phyloP scores from a whole-genome alignment of 2,329 filamentous ascomycete genomes.

The Graphilbum sp. region DNA sequence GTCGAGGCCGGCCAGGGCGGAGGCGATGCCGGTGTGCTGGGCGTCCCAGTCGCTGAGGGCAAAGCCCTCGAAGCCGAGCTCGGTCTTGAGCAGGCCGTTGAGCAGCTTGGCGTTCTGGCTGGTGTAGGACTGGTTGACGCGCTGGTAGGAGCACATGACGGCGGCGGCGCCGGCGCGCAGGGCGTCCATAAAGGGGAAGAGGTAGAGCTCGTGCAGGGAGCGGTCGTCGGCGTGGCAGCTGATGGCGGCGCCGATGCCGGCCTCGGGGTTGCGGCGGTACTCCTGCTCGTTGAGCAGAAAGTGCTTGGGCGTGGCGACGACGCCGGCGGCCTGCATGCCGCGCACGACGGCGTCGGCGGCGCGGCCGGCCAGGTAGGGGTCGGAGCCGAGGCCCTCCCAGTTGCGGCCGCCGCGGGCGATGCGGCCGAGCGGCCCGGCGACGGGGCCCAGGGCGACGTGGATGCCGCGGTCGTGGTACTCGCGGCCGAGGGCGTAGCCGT shows the following conservation, averaged over 20 bases:
- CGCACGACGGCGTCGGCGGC: slow-evolving; percentile 47
- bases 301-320: slow-evolving; percentile 22
- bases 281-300: slow-evolving; percentile 18
- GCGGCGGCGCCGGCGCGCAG: not conserved
- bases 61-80: slow-evolving; percentile 69
- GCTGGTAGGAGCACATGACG: not conserved
- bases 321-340: slow-evolving; percentile 42
- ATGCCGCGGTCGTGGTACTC: slow-evolving; percentile 60
- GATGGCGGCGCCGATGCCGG: not conserved
- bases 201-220: not conserved
- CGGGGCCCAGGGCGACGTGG: slow-evolving; percentile 50
- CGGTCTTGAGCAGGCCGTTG: slow-evolving; percentile 62
- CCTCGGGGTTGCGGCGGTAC: slow-evolving; percentile 9
- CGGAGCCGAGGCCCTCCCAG: slow-evolving; percentile 46
- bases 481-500: slow-evolving; percentile 53
- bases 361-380: slow-evolving; percentile 51
- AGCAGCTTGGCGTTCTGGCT: slow-evolving; percentile 56
- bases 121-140: not conserved
- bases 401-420: slow-evolving; percentile 43
- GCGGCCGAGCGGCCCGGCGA: slow-evolving; percentile 46
- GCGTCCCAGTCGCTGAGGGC: slow-evolving; percentile 66
- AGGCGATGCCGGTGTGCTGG: slow-evolving; percentile 57
- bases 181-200: not conserved
- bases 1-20: slow-evolving; percentile 59
- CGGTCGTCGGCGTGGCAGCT: not conserved